Percentiles rank a stretch among this genome's conserved stretches.
Evolutionary conservation across 306 rosid genomes (phyloP).

Genomic region (Trifolium repens): DNA sequence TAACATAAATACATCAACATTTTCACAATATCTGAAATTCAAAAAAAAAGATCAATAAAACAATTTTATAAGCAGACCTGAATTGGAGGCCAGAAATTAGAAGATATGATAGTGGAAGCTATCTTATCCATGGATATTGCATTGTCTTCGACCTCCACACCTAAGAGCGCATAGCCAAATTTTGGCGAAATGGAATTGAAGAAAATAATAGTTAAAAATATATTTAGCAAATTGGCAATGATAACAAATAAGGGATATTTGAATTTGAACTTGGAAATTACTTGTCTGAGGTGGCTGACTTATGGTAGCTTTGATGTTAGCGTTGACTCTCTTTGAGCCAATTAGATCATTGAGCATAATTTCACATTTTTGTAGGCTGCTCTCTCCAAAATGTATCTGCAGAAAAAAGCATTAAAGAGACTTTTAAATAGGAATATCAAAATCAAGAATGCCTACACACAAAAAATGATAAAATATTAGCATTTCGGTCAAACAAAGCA

Average conservation of each 20-base stretch:
- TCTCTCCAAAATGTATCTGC: not conserved
- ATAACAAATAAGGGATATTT: not conserved
- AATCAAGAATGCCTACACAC: not conserved
- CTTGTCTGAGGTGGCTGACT: not conserved
- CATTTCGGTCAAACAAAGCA: conserved; percentile 33
- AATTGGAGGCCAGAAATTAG: conserved; percentile 1
- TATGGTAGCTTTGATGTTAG: not conserved
- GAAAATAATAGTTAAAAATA: not conserved
- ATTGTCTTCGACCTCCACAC: not conserved
- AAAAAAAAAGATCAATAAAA: not conserved
- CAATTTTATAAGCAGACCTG: not conserved
- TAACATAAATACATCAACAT: not conserved
- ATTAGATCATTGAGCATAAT: not conserved
- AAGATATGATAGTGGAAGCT: not conserved
- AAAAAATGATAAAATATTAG: conserved; percentile 31
- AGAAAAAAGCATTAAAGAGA: not conserved
- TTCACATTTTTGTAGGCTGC: not conserved
- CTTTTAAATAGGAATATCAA: not conserved
- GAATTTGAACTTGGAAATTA: not conserved
- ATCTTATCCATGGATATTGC: not conserved
- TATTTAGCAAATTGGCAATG: not conserved
- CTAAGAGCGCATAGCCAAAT: not conserved
- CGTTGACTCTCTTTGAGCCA: not conserved
- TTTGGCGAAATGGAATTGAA: not conserved
- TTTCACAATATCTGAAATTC: not conserved